phyloP scores from a whole-genome alignment of 305 asterid species.

The Rubia peregrina region DNA sequence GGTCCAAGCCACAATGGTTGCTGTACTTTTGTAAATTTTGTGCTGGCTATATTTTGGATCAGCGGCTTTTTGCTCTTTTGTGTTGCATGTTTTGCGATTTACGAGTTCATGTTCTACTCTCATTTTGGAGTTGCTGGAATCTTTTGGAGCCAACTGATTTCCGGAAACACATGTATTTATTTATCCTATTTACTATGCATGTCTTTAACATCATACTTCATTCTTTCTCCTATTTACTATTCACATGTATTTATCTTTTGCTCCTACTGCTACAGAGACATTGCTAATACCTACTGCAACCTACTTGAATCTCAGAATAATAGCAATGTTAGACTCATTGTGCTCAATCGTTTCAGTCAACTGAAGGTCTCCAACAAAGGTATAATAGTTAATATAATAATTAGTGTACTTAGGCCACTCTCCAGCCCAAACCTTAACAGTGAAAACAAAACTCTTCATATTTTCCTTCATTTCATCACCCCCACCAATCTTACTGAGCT shows the following conservation, averaged over 20 bases:
- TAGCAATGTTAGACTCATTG: slow-evolving; percentile 80
- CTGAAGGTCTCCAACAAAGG: slow-evolving; percentile 73
- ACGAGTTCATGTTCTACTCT: no score
- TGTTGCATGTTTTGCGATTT: no score
- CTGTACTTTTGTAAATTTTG: no score
- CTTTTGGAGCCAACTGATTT: no score
- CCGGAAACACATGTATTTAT: no score
- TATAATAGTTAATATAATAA: slow-evolving; percentile 89
- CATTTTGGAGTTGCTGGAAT: no score
- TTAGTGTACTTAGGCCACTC: slow-evolving; percentile 72
- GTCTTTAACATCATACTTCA: no score
- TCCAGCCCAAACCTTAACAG: slow-evolving; percentile 90
- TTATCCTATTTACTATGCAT: no score
- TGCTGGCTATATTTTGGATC: no score
- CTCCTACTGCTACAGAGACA: slow-evolving; percentile 91
- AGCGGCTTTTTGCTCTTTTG: no score
- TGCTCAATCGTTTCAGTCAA: slow-evolving; percentile 87
- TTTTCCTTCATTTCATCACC: slow-evolving; percentile 74
- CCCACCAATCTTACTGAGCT: slow-evolving; percentile 85
- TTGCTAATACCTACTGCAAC: slow-evolving; percentile 88
- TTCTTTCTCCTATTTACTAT: slow-evolving; percentile 70
- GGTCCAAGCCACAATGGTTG: no score
- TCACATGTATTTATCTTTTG: slow-evolving; percentile 89
- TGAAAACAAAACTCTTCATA: slow-evolving; percentile 80
- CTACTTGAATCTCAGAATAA: slow-evolving; percentile 93